Base-by-base conservation (phyloP, 805 yeast genomes). In the Metschnikowia borealis region DNA sequence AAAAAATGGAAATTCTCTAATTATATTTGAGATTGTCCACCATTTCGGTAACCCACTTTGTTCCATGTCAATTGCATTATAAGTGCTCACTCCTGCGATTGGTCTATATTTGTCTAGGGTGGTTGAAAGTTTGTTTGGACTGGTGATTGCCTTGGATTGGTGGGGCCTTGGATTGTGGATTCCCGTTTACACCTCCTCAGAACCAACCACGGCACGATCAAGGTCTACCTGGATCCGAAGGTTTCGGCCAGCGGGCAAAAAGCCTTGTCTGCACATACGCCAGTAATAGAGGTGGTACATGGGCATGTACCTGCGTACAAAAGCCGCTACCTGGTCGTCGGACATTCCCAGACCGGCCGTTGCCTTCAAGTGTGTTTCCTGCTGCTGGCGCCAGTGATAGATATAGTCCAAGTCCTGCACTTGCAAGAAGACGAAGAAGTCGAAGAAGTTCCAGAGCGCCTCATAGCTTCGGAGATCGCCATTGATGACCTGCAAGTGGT, bases 301-400 rank as follows among this genome's bases (percentile, higher is more conserved):
- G 1, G 96, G 96, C 89, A 87, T 85, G 66, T 92, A 92, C 53
- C 96, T 77, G 52, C 85, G 81, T 10, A 92, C 84, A 71, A 94
- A 94, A 17, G 55, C 55, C 8, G 57, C 66, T 5, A 92, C 96
- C 58, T 85, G 78, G 1, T 62, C 74, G 57, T 87, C 94, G 1
- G 84, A 67, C 98, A 94, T 91, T 0, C 98, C 98, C 1, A 58
- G 47, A 0, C 96, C 96, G 21, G 66, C 73, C 8, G 53, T 47
- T 15, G 49, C 46, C 10, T 83, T 80, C 58, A 89, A 66, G 2
- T 70, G 77, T 51, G 84, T 84, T 60, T 89, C 96, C 62, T 84
- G 89, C 62, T 89, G 81, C 4, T 77, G 65, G 53, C 98, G 76
- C 98, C 98, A 92, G 7, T 62, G 63, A 63, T 84, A 85, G 3